Conservation (phyloP, 345 rosid genomes). For the Passiflora organensis region DNA sequence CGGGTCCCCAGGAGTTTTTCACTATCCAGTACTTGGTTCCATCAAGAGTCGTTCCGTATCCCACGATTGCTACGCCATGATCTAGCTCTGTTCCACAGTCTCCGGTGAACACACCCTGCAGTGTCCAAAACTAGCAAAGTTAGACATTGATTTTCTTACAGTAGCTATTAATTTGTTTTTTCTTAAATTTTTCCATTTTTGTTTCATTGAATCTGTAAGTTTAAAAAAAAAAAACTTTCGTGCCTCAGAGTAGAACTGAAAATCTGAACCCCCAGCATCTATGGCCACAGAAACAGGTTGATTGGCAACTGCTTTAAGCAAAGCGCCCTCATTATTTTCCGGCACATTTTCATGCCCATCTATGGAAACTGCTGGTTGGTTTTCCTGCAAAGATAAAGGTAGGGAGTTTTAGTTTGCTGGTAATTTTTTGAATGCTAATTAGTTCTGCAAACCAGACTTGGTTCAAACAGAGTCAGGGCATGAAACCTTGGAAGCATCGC, state of each 20-base stretch:
- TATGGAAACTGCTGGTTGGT: slow-evolving; percentile 26
- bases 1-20: slow-evolving; percentile 61
- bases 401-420: not conserved
- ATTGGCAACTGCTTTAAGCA: slow-evolving; percentile 40
- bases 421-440: not conserved
- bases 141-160: too few relatives aligned
- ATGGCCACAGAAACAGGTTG: slow-evolving; percentile 68
- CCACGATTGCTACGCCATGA: slow-evolving; percentile 57
- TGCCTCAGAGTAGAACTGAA: slow-evolving; percentile 73
- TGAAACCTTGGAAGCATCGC: slow-evolving; percentile 29
- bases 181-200: too few relatives aligned
- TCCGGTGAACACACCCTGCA: slow-evolving; percentile 59
- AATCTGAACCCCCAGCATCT: slow-evolving; percentile 64
- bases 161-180: too few relatives aligned
- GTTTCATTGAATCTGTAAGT: too few relatives aligned
- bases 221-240: not conserved
- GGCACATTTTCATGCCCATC: slow-evolving; percentile 39
- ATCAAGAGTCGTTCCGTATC: slow-evolving; percentile 49
- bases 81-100: slow-evolving; percentile 47
- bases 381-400: slow-evolving; percentile 17
- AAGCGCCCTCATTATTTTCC: slow-evolving; percentile 32
- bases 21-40: slow-evolving; percentile 68
- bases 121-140: not conserved
- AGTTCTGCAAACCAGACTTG: too few relatives aligned
- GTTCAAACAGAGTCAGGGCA: not conserved